Conservation (phyloP, 2,329 filamentous ascomycete genomes). For the Cercospora citrullina region DNA sequence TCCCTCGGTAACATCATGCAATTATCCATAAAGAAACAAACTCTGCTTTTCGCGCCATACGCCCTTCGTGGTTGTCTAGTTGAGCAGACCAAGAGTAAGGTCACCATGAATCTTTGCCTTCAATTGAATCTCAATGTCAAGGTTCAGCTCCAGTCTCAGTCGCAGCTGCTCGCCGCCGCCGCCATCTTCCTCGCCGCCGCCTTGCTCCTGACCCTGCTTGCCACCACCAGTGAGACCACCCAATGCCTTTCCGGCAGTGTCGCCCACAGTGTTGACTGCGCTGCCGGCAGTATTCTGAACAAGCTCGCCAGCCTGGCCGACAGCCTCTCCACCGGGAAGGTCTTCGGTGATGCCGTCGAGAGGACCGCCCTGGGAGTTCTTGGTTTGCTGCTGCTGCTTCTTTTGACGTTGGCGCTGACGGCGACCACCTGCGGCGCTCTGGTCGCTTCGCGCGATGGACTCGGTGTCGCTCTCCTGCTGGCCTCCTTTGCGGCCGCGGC, state of each 20-base stretch:
- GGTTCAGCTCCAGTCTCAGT: conserved; percentile 59
- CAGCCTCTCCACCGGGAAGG: conserved; percentile 53
- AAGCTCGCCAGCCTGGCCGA: conserved; percentile 56
- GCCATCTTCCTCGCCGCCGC: conserved; percentile 40
- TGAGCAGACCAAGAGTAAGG: conserved; percentile 57
- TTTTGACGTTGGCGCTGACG: conserved; percentile 57
- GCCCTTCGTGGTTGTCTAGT: conserved; percentile 27
- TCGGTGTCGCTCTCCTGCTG: conserved; percentile 54
- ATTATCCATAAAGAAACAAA: background rate
- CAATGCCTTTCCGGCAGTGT: conserved; percentile 49
- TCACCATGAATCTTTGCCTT: conserved; percentile 67
- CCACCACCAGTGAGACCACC: conserved; percentile 50
- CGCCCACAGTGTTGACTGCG: conserved; percentile 47
- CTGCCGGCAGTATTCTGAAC: conserved; percentile 57
- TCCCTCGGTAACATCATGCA: background rate
- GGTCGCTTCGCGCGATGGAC: conserved; percentile 55
- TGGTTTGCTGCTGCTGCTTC: conserved; percentile 47
- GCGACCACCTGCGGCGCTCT: conserved; percentile 55
- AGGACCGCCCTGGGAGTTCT: conserved; percentile 49
- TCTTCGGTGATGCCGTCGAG: conserved; percentile 59
- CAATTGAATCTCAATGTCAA: conserved; percentile 63
- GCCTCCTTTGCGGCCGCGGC: conserved; percentile 48
- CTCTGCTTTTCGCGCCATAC: background rate
- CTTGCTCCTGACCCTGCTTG: conserved; percentile 31
- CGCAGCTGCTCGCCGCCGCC: conserved; percentile 55